Conservation (phyloP, 2,329 filamentous ascomycete species). For the Ophiostoma pallidulum region DNA sequence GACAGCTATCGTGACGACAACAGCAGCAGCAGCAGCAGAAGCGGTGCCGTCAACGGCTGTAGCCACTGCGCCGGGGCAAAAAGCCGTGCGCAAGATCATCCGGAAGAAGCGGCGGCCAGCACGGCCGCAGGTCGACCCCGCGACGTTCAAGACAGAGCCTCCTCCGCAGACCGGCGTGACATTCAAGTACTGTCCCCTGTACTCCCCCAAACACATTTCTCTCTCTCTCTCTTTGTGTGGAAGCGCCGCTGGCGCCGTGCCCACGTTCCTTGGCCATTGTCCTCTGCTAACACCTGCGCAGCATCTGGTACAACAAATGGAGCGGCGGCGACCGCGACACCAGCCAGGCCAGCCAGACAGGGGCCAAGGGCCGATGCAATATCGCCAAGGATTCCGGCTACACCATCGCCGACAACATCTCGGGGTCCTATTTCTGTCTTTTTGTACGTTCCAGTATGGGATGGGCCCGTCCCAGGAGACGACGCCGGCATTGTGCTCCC, state of each 20-base stretch:
- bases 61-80: slow-evolving; percentile 23
- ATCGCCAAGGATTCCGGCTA: slow-evolving; percentile 70
- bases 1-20: not conserved
- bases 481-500: too few relatives aligned
- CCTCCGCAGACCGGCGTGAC: slow-evolving; percentile 89
- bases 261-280: too few relatives aligned
- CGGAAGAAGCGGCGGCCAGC: slow-evolving; percentile 85
- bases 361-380: slow-evolving; percentile 79
- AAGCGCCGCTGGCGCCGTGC: not conserved
- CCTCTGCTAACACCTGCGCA: slow-evolving; percentile 36
- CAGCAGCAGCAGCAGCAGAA: not conserved
- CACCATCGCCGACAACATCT: slow-evolving; percentile 65
- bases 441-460: slow-evolving; percentile 46
- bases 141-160: slow-evolving; percentile 70
- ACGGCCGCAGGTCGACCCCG: slow-evolving; percentile 80
- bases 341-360: slow-evolving; percentile 73
- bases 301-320: slow-evolving; percentile 99
- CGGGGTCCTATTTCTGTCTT: slow-evolving; percentile 84
- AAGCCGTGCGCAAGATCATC: slow-evolving; percentile 87
- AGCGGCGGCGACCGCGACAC: slow-evolving; percentile 90
- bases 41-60: not conserved
- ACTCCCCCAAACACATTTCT: too few relatives aligned
- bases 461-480: too few relatives aligned
- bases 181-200: slow-evolving; percentile 53
- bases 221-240: not conserved